Evolutionary conservation across 2,329 filamentous ascomycete genomes (phyloP).

Genomic region (Onygena corvina): DNA sequence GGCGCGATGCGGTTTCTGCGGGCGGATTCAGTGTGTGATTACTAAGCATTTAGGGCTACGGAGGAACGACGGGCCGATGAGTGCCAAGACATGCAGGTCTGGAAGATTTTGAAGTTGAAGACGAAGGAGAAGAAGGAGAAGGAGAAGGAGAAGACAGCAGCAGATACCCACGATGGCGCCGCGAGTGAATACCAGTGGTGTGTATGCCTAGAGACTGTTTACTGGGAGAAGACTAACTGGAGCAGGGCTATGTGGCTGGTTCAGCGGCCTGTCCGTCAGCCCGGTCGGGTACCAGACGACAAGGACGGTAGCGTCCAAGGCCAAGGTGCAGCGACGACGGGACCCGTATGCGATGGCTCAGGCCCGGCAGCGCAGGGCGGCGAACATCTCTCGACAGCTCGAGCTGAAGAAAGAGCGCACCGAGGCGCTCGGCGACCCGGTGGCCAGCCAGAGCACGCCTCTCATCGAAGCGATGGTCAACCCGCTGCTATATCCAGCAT

Average conservation of each 20-base stretch:
- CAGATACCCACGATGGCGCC: conserved; percentile 48
- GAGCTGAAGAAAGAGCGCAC: conserved; percentile 55
- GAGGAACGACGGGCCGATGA: conserved; percentile 1
- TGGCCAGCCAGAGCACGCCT: conserved; percentile 65
- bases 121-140: neutral
- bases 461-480: conserved; percentile 70
- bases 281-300: conserved; percentile 15
- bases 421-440: conserved; percentile 58
- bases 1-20: conserved; percentile 11
- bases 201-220: neutral
- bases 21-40: conserved; percentile 4
- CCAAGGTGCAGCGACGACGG: conserved; percentile 14
- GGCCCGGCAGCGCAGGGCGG: conserved; percentile 68
- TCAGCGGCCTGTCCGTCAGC: conserved; percentile 10
- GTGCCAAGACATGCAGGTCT: neutral
- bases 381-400: conserved; percentile 63
- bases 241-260: conserved; percentile 17
- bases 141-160: neutral
- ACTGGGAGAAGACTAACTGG: neutral
- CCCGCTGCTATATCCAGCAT: conserved; percentile 14
- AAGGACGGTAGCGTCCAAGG: conserved; percentile 5
- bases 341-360: conserved; percentile 77
- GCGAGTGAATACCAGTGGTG: conserved; percentile 41
- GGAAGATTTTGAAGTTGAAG: neutral
- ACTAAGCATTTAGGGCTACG: conserved; percentile 14